Base-by-base conservation (phyloP, 495 filamentous ascomycete genomes). In the Talaromyces nanjingensis region DNA sequence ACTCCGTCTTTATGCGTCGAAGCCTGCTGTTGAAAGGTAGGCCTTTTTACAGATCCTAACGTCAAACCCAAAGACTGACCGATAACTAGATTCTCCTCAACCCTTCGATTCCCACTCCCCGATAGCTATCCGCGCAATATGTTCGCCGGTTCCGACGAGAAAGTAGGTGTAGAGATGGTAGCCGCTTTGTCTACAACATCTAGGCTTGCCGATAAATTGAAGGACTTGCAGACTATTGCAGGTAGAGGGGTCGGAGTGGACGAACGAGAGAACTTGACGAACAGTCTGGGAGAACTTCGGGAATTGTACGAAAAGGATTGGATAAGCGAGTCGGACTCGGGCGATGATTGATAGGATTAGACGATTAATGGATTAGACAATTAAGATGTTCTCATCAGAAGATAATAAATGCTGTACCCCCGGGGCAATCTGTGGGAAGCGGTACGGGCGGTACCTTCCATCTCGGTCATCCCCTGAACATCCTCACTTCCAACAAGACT, bases 271-370 rank as follows among this genome's bases (percentile, higher is more conserved):
- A 80, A 79, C 12, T 79, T 98, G 37, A 82, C 85, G 6, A 93
- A 96, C 68, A 88, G 91, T n/a, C 78, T 98, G 29, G 87, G 87
- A 53, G 89, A 90, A 68, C 88, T 97, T 63, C 86, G 88, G 11
- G 93, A 96, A 70, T 87, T 87, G 64, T 98, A 96, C 70, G 87
- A 91, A 69, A 90, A 93, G 59, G 93, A 92, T 1, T 98, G 92
- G 91, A 84, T 86, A 42, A 93, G 90, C 74, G 92, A 87, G 62
- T 89, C 86, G 56, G 92, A 96, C 56, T 86, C 87, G 11, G 91
- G 89, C 42, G 89, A 92, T 66, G 92, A 93, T 65, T 88, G 68
- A 77, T 59, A 18, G 4, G 24, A 27, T 14, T 29, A 56, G 27
- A 29, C 11, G 2, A 29, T 56, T 16, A 6, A 54, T 16, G 18